Conservation (phyloP, 2,329 filamentous ascomycete species). For the Boeremia lycopersici region DNA sequence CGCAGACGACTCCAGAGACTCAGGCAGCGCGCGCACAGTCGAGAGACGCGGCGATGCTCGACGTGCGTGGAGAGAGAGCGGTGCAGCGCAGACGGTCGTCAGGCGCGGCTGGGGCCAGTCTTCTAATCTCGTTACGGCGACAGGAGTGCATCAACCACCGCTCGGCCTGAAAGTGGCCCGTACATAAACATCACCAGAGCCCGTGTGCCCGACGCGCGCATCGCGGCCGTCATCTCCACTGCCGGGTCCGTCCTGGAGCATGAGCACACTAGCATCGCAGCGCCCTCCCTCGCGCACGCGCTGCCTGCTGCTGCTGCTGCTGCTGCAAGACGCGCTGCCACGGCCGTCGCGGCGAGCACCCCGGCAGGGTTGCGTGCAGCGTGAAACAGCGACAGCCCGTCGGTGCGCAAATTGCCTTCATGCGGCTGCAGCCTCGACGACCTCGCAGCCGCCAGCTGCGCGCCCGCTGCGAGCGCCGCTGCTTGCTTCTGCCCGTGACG, state of each 20-base stretch:
- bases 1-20: neutral
- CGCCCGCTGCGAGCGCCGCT: neutral
- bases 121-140: conserved; percentile 11
- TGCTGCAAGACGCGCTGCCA: no score
- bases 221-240: conserved; percentile 10
- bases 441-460: neutral
- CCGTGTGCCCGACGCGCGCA: conserved; percentile 1
- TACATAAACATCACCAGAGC: conserved; percentile 12
- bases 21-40: neutral
- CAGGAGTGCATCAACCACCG: conserved; percentile 18
- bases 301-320: neutral
- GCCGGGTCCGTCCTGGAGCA: conserved; percentile 14
- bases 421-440: conserved; percentile 2
- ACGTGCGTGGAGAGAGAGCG: conserved; percentile 14
- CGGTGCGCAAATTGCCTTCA: conserved; percentile 18
- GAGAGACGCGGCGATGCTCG: conserved; percentile 8
- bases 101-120: conserved; percentile 35
- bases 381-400: conserved; percentile 18
- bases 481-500: conserved; percentile 12
- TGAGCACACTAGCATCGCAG: neutral
- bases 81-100: conserved; percentile 19
- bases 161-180: conserved; percentile 18
- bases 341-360: neutral
- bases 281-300: conserved; percentile 8
- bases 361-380: conserved; percentile 6